Evolutionary conservation across 1,284 basidiomycete genomes (phyloP).

Genomic region (Exsudoporus floridanus): DNA sequence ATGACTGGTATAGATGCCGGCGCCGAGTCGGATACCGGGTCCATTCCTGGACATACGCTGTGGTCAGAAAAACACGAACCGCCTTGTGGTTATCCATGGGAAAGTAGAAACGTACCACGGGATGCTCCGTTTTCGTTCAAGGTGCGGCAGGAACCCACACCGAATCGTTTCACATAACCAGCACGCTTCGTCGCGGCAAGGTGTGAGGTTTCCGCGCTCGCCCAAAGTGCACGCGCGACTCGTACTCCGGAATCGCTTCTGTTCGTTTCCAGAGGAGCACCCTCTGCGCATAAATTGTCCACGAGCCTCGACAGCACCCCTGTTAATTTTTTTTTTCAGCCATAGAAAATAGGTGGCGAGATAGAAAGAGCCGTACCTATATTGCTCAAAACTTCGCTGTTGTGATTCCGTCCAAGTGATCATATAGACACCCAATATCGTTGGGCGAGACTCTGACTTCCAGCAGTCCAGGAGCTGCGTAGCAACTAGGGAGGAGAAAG

Average conservation of each 20-base stretch:
- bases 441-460: constrained; percentile 11
- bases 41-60: constrained; percentile 5
- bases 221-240: constrained; percentile 24
- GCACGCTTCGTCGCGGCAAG: constrained; percentile 14
- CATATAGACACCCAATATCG: constrained; percentile 19
- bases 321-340: constrained; percentile 3
- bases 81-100: background rate
- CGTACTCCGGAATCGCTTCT: constrained; percentile 26
- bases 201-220: constrained; percentile 18
- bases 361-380: constrained; percentile 9
- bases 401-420: constrained; percentile 21
- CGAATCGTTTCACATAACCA: constrained; percentile 24
- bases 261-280: constrained; percentile 21
- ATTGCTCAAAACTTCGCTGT: constrained; percentile 18
- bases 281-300: constrained; percentile 10
- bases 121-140: constrained; percentile 14
- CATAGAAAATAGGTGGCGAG: background rate
- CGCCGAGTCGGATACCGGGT: constrained; percentile 24
- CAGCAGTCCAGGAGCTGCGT: constrained; percentile 13
- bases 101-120: constrained; percentile 15
- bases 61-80: constrained; percentile 6
- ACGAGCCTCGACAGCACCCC: constrained; percentile 16
- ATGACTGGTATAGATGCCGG: constrained; percentile 27
- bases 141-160: constrained; percentile 23
- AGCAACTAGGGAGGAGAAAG: constrained; percentile 8